phyloP scores from a whole-genome alignment of 108 stramenopile species.

The Cyclotella atomus region DNA sequence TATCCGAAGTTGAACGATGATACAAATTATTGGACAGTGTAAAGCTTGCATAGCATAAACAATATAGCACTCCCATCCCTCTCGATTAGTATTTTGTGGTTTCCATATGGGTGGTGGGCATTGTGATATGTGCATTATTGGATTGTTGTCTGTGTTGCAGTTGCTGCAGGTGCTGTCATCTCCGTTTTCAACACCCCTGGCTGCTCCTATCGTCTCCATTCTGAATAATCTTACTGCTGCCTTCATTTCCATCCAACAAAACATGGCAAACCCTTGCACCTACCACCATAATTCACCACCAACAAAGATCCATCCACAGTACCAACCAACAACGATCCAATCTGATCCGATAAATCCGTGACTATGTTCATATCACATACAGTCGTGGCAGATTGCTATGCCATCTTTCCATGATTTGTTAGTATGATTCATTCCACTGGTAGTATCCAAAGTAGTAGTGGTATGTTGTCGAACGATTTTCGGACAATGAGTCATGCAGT shows the following conservation, averaged over 20 bases:
- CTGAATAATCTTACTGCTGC: not conserved
- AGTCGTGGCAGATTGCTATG: conserved; percentile 30
- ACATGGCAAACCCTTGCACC: too few relatives aligned
- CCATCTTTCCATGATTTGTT: conserved; percentile 20
- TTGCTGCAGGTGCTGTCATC: not conserved
- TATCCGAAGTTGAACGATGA: too few relatives aligned
- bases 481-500: too few relatives aligned
- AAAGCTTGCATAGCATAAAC: conserved; percentile 30
- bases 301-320: conserved; percentile 37
- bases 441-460: too few relatives aligned
- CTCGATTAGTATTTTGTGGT: conserved; percentile 45
- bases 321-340: conserved; percentile 37
- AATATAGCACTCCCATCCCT: conserved; percentile 48
- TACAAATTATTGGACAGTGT: not conserved
- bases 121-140: conserved; percentile 39
- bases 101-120: conserved; percentile 41
- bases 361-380: conserved; percentile 36
- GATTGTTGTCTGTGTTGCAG: not conserved
- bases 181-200: too few relatives aligned
- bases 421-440: too few relatives aligned
- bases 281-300: conserved; percentile 34
- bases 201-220: too few relatives aligned
- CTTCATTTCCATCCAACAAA: conserved; percentile 5
- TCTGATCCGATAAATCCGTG: conserved; percentile 26
- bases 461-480: too few relatives aligned